Percentiles rank a stretch among this genome's conserved stretches.
Evolutionary conservation across 2,329 filamentous ascomycete genomes (phyloP).

Genomic region (Mycosphaerella arachidis): DNA sequence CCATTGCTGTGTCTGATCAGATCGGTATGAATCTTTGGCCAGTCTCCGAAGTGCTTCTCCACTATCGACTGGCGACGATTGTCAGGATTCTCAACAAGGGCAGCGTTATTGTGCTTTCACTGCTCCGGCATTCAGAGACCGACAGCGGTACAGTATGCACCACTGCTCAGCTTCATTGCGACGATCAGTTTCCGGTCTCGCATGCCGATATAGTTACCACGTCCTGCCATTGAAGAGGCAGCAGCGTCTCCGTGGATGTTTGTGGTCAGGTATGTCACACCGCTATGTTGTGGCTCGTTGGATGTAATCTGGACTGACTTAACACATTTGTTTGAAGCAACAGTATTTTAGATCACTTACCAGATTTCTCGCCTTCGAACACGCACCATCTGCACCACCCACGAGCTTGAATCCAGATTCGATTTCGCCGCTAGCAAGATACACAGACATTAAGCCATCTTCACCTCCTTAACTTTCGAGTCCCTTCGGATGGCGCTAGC

Average conservation of each 20-base stretch:
- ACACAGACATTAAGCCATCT: constrained; percentile 22
- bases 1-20: constrained; percentile 41
- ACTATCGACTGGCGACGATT: constrained; percentile 39
- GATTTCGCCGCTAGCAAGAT: constrained; percentile 29
- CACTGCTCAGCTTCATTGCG: constrained; percentile 17
- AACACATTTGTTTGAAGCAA: background rate
- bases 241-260: constrained; percentile 19
- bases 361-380: constrained; percentile 37
- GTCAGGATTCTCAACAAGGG: constrained; percentile 30
- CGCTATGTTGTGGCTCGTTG: constrained; percentile 34
- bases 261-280: constrained; percentile 33
- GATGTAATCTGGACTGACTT: constrained; percentile 29
- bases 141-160: constrained; percentile 21
- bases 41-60: constrained; percentile 40
- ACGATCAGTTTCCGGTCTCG: constrained; percentile 18
- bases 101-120: constrained; percentile 12
- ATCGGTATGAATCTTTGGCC: constrained; percentile 41
- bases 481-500: constrained; percentile 35
- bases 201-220: constrained; percentile 27
- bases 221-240: constrained; percentile 26
- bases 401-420: constrained; percentile 42
- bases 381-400: constrained; percentile 48
- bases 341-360: constrained; percentile 21
- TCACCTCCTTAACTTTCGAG: constrained; percentile 17
- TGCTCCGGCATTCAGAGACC: constrained; percentile 19